phyloP scores from a whole-genome alignment of 2,329 filamentous ascomycete species.

The Xylaria arbuscula region DNA sequence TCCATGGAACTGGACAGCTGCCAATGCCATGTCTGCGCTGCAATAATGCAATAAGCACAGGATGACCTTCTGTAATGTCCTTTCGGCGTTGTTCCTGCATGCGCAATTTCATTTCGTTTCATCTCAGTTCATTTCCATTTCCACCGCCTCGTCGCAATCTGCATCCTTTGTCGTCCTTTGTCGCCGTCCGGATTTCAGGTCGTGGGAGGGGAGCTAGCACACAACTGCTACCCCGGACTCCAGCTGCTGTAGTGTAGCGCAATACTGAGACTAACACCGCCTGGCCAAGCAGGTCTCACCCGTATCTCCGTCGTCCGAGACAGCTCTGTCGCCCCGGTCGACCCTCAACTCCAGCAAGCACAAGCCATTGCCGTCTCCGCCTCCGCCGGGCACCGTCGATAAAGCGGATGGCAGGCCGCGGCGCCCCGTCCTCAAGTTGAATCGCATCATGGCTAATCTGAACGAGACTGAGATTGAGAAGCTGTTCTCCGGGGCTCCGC shows the following conservation, averaged over 20 bases:
- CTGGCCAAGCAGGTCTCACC: constrained; percentile 39
- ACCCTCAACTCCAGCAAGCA: constrained; percentile 66
- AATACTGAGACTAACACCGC: constrained; percentile 35
- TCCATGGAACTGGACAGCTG: constrained; percentile 28
- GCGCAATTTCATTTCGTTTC: constrained; percentile 38
- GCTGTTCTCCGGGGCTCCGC: constrained; percentile 80
- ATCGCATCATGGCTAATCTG: constrained; percentile 70
- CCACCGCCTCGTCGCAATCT: constrained; percentile 12
- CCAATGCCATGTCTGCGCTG: constrained; percentile 17
- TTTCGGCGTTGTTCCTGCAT: constrained; percentile 43
- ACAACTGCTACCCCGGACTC: neutral
- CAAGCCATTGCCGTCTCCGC: constrained; percentile 68
- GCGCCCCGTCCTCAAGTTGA: constrained; percentile 62
- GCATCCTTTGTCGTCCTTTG: constrained; percentile 12
- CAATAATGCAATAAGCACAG: constrained; percentile 2
- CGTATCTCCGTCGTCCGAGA: constrained; percentile 42
- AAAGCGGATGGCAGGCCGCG: constrained; percentile 54
- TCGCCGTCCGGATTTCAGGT: constrained; percentile 6
- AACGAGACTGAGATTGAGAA: constrained; percentile 71
- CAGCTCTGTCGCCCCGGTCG: constrained; percentile 49
- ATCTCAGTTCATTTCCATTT: neutral
- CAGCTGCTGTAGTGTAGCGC: constrained; percentile 2
- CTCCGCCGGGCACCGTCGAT: constrained; percentile 56
- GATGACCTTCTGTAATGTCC: constrained; percentile 14
- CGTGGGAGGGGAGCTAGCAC: constrained; percentile 15